A percentile compares a stretch with the other conserved stretches of the same genome.
Conservation (phyloP, 179 eudicot species). For the Gypsophila paniculata region DNA sequence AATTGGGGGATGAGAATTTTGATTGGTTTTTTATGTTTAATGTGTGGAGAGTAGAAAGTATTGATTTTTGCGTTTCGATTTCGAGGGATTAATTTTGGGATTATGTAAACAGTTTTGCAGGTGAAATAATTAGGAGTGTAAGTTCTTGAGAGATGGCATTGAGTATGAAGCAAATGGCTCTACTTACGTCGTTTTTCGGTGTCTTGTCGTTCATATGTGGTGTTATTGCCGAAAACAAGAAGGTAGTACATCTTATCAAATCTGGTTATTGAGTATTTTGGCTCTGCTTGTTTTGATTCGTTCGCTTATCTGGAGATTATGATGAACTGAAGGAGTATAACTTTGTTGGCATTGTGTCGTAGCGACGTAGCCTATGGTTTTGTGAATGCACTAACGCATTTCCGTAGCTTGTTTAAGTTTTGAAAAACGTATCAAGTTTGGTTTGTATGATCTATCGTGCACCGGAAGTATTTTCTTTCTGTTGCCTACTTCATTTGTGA, state of each 20-base stretch:
- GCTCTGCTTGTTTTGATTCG: neutral
- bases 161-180: slow-evolving; percentile 39
- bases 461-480: neutral
- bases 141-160: slow-evolving; percentile 27
- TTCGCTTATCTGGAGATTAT: neutral
- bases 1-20: no score
- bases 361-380: neutral
- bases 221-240: slow-evolving; percentile 43
- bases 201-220: slow-evolving; percentile 35
- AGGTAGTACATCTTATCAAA: slow-evolving; percentile 22
- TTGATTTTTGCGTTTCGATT: neutral
- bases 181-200: slow-evolving; percentile 34
- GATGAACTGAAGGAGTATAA: neutral
- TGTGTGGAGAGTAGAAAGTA: no score
- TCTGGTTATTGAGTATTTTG: neutral
- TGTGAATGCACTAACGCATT: neutral
- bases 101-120: slow-evolving; percentile 17
- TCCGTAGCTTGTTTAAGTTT: neutral
- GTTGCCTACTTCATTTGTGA: neutral
- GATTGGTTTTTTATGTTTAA: no score
- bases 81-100: neutral
- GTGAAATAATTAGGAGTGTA: neutral
- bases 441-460: neutral
- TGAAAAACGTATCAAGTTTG: neutral
- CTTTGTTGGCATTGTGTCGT: neutral